Conservation (phyloP, 176 grass and related monocot genomes). For the Cenchrus fungigraminus region DNA sequence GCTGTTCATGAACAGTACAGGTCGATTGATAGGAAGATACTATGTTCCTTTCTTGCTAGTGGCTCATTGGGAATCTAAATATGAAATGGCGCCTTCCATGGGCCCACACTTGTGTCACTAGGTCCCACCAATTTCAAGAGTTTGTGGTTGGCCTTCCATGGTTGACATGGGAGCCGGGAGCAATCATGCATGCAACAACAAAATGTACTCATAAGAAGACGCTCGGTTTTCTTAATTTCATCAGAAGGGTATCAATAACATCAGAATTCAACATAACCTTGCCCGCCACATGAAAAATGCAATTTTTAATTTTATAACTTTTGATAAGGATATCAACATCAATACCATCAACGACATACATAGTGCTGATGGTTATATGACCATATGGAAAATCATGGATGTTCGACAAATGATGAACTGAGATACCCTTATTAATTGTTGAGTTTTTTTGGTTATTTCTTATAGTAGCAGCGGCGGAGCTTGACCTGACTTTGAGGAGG, state of each 20-base stretch:
- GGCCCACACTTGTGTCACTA: constrained; percentile 17
- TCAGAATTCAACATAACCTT: background rate
- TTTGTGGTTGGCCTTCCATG: background rate
- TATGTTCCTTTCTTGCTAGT: constrained; percentile 39
- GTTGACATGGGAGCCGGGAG: background rate
- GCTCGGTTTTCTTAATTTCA: background rate
- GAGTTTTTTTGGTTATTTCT: background rate
- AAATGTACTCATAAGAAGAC: constrained; percentile 2
- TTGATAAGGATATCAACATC: background rate
- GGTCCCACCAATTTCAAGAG: background rate
- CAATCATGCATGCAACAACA: constrained; percentile 14
- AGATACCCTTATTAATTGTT: background rate
- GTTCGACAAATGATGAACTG: background rate
- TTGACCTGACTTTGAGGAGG: too few relatives aligned
- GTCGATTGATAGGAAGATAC: background rate
- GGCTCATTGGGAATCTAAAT: constrained; percentile 21
- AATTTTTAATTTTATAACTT: background rate
- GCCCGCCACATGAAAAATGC: background rate
- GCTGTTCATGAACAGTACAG: background rate
- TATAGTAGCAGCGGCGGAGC: background rate
- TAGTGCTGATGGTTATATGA: background rate
- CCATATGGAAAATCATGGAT: background rate
- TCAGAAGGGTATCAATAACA: background rate
- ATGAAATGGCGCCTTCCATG: background rate
- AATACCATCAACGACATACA: background rate